Base-by-base conservation (phyloP, 83 land plant genomes). In the Thuja plicata region DNA sequence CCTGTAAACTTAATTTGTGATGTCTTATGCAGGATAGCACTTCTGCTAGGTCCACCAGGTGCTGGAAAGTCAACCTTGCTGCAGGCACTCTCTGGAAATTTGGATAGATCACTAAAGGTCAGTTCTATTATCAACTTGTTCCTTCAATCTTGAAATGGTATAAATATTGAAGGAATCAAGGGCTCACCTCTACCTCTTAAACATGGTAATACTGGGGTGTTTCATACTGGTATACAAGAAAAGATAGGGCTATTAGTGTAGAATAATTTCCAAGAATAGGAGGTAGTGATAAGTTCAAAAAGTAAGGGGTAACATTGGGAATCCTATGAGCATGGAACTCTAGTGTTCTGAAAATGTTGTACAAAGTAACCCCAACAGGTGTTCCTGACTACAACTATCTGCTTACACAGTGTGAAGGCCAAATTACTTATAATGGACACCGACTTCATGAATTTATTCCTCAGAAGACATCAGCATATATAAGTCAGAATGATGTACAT, bases 401-500 rank as follows among this genome's bases (percentile, higher is more conserved):
- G 38, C 45, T 46, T 37, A 15, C 15, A 43, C 88, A 94, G 95
- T 87, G 89, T 37, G 83, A 79, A 27, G 94, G 95, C 55, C 90
- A 91, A 35, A 70, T 93, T 21, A 60, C 92, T 57, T 94, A 94
- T 89, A 93, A 93, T 88, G 94, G 94, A 12, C 85, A 87, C 87
- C 87, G 24, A 16, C 84, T 93, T 41, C 80, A 90, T 24, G 92
- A 94, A 73, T 89, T 92, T 90, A 91, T 94, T 48, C 93, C 92
- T 62, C 91, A 91, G 85, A 94, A 92, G 55, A 92, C 94, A 74
- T 89, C 94, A 66, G 94, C 95, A 84, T 94, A 94, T 87, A 88
- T 94, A 57, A 91, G 92, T 89, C 95, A 93, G 90, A 57, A 94
- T 87, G 95, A 94, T 73, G 86, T 90, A 89, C 95, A 94, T 87